A percentile compares a stretch with the other conserved stretches of the same genome.
Evolutionary conservation across 345 rosid genomes (phyloP).

Genomic region (Syzygium grande): DNA sequence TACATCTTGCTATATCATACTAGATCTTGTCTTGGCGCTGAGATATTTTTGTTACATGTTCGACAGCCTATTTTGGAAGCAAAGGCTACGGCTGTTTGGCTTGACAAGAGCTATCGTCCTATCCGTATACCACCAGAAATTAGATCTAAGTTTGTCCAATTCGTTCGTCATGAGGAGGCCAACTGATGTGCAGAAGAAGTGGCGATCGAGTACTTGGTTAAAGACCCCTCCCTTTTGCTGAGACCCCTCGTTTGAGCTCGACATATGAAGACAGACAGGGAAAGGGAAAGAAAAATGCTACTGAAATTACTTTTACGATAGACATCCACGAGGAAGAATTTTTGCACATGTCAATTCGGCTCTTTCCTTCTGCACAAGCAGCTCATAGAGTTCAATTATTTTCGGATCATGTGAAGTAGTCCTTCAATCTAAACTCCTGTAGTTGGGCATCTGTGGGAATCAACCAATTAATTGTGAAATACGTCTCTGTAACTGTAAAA

Average conservation of each 20-base stretch:
- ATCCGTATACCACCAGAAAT: conserved; percentile 61
- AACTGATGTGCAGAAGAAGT: conserved; percentile 3
- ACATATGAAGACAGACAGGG: background rate
- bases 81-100: conserved; percentile 72
- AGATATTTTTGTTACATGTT: background rate
- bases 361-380: background rate
- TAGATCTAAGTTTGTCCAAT: conserved; percentile 53
- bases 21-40: background rate
- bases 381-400: background rate
- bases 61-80: conserved; percentile 70
- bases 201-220: background rate
- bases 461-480: background rate
- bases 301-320: background rate
- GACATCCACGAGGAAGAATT: background rate
- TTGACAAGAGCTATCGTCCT: conserved; percentile 67
- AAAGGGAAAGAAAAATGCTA: background rate
- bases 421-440: background rate
- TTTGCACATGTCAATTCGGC: background rate
- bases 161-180: conserved; percentile 29
- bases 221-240: background rate
- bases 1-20: background rate
- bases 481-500: background rate
- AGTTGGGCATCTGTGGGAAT: background rate
- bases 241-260: background rate
- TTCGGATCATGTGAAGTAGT: background rate